phyloP scores from a whole-genome alignment of 2,329 filamentous ascomycete genomes.

The Dactylellina haptotyla region DNA sequence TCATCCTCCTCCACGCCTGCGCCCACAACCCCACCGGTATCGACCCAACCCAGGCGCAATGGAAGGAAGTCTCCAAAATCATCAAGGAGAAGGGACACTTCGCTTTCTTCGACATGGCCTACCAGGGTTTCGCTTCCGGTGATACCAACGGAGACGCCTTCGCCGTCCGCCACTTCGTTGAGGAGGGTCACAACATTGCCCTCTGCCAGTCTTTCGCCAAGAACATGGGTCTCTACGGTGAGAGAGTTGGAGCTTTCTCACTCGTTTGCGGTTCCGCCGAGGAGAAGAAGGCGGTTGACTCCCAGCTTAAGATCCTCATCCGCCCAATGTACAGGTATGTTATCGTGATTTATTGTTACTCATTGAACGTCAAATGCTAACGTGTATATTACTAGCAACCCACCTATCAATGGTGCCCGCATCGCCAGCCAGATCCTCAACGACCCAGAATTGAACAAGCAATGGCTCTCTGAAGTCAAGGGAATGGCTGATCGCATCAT shows the following conservation, averaged over 20 bases:
- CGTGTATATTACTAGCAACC: conserved; percentile 67
- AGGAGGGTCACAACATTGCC: conserved; percentile 68
- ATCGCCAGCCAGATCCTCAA: conserved; percentile 88
- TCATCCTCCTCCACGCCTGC: conserved; percentile 93
- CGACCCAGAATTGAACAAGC: conserved; percentile 79
- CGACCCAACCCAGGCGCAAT: conserved; percentile 91
- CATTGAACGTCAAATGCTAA: neutral
- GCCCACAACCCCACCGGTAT: conserved; percentile 98
- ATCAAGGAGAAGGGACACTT: conserved; percentile 84
- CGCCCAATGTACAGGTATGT: conserved; percentile 84
- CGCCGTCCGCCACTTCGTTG: conserved; percentile 93
- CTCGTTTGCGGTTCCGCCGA: conserved; percentile 81
- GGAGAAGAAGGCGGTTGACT: conserved; percentile 74
- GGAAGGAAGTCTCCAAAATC: conserved; percentile 84
- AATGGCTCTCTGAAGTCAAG: conserved; percentile 91
- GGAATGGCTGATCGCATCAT: conserved; percentile 97
- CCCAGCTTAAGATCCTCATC: conserved; percentile 92
- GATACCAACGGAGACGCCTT: conserved; percentile 84
- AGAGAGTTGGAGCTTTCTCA: conserved; percentile 96
- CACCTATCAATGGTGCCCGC: conserved; percentile 90
- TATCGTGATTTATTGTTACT: neutral
- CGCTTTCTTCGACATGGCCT: conserved; percentile 97
- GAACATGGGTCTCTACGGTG: conserved; percentile 98
- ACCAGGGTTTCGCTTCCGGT: conserved; percentile 97
- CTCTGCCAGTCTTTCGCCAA: conserved; percentile 72